A percentile compares a stretch with the other conserved stretches of the same genome.
phyloP scores from a whole-genome alignment of 768 basidiomycete genomes.

The Infundibulicybe gibba region DNA sequence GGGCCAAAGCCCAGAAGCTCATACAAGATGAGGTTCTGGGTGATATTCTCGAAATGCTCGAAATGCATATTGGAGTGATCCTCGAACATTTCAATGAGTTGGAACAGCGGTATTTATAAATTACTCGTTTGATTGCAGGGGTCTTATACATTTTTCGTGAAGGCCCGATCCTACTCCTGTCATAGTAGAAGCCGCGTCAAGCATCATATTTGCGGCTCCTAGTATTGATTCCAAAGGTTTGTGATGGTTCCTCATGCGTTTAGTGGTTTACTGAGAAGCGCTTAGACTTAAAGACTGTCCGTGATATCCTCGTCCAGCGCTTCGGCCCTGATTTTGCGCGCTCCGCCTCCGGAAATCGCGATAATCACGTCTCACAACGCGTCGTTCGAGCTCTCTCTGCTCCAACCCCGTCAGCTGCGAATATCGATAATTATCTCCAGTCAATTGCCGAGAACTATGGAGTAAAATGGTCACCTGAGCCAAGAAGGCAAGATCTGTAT shows the following conservation, averaged over 20 bases:
- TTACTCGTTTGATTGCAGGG: conserved; percentile 4
- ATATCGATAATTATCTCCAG: conserved; percentile 53
- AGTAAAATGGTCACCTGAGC: conserved; percentile 61
- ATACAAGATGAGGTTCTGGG: conserved; percentile 59
- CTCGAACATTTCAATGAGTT: conserved; percentile 57
- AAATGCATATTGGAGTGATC: conserved; percentile 62
- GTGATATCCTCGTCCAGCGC: conserved; percentile 50
- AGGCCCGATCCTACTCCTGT: conserved; percentile 41
- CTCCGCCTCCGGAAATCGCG: conserved; percentile 46
- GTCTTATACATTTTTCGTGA: neutral
- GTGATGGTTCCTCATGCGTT: neutral
- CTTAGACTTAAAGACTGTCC: conserved; percentile 54
- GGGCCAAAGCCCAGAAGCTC: conserved; percentile 68
- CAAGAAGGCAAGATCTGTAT: conserved; percentile 59
- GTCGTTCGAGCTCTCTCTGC: conserved; percentile 49
- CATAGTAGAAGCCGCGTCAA: conserved; percentile 65
- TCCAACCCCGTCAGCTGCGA: conserved; percentile 50
- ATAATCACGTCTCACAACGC: conserved; percentile 52
- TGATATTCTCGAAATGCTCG: conserved; percentile 62
- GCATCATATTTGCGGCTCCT: conserved; percentile 60
- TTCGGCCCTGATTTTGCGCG: conserved; percentile 56
- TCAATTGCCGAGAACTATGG: conserved; percentile 49
- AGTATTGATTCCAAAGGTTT: conserved; percentile 57
- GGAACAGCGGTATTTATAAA: conserved; percentile 34
- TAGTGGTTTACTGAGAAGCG: conserved; percentile 4